Conservation (phyloP, 352 stramenopile species). For the Globisporangium lucens region DNA sequence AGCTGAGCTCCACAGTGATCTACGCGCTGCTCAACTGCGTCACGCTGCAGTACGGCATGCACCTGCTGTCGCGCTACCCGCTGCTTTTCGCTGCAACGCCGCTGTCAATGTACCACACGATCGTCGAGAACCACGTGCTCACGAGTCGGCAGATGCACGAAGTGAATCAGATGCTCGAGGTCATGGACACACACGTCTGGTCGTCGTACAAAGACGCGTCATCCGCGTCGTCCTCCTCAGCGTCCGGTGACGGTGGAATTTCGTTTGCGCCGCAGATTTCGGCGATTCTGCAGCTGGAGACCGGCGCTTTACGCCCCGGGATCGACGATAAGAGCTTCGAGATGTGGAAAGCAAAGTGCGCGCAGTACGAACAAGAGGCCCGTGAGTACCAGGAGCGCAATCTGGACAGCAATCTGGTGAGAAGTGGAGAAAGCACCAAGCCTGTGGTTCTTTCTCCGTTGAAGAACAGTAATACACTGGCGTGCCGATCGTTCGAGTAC, state of each 20-base stretch:
- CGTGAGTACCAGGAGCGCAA: slow-evolving; percentile 17
- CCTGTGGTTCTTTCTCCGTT: not conserved
- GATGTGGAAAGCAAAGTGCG: slow-evolving; percentile 51
- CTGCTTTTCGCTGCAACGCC: slow-evolving; percentile 61
- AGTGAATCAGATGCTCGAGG: slow-evolving; percentile 70
- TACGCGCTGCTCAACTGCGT: slow-evolving; percentile 66
- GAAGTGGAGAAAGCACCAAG: not conserved
- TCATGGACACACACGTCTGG: slow-evolving; percentile 82
- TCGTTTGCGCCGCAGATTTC: slow-evolving; percentile 70
- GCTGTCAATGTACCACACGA: slow-evolving; percentile 74
- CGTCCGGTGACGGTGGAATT: slow-evolving; percentile 28
- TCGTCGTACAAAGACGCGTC: slow-evolving; percentile 64
- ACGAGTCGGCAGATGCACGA: slow-evolving; percentile 63
- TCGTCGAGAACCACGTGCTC: slow-evolving; percentile 69
- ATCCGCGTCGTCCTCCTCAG: slow-evolving; percentile 16
- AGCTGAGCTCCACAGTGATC: slow-evolving; percentile 56
- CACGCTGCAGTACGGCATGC: slow-evolving; percentile 51
- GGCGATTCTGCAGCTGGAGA: slow-evolving; percentile 67
- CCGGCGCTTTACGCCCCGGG: slow-evolving; percentile 31
- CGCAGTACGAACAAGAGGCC: slow-evolving; percentile 43
- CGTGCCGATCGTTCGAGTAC: slow-evolving; percentile 67
- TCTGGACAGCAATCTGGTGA: not conserved
- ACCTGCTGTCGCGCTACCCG: slow-evolving; percentile 54
- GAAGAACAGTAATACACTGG: slow-evolving; percentile 18
- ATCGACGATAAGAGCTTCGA: slow-evolving; percentile 49